Evolutionary conservation across 768 basidiomycete genomes (phyloP).

Genomic region (Lepiota brunneoincarnata): DNA sequence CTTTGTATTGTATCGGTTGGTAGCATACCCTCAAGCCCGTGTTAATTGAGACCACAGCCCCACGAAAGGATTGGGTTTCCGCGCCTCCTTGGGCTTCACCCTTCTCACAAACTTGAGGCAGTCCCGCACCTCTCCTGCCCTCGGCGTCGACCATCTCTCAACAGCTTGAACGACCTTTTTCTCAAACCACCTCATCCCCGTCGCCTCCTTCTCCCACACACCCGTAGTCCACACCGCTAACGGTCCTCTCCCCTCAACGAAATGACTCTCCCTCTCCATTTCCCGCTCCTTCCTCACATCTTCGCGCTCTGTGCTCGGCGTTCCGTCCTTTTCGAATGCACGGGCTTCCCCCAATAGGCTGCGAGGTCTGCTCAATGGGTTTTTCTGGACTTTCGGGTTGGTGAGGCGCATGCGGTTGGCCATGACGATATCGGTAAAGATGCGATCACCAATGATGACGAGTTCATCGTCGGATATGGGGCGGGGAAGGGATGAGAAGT

Average conservation of each 20-base stretch:
- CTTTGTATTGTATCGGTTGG: no score
- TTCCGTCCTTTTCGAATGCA: constrained; percentile 25
- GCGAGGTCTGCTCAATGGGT: constrained; percentile 3
- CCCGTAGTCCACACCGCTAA: constrained; percentile 70
- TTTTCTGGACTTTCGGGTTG: constrained; percentile 12
- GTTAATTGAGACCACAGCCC: not conserved
- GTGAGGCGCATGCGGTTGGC: constrained; percentile 64
- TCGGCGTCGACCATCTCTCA: constrained; percentile 36
- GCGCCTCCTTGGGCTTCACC: not conserved
- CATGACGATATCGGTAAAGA: constrained; percentile 90
- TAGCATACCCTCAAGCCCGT: not conserved
- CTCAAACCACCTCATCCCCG: constrained; percentile 61
- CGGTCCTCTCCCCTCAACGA: constrained; percentile 36
- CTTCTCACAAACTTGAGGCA: constrained; percentile 28
- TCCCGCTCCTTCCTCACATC: constrained; percentile 10
- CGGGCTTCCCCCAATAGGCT: constrained; percentile 12
- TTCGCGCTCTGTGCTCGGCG: constrained; percentile 24
- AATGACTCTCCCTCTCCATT: constrained; percentile 5
- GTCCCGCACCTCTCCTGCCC: constrained; percentile 20
- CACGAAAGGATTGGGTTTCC: not conserved
- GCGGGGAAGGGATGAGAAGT: constrained; percentile 64
- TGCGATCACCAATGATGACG: constrained; percentile 85
- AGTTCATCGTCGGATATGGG: constrained; percentile 63
- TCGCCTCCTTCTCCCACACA: constrained; percentile 66
- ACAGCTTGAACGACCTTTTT: constrained; percentile 44